phyloP scores from a whole-genome alignment of 805 yeast genomes.

The Isabelozyma heimii region DNA sequence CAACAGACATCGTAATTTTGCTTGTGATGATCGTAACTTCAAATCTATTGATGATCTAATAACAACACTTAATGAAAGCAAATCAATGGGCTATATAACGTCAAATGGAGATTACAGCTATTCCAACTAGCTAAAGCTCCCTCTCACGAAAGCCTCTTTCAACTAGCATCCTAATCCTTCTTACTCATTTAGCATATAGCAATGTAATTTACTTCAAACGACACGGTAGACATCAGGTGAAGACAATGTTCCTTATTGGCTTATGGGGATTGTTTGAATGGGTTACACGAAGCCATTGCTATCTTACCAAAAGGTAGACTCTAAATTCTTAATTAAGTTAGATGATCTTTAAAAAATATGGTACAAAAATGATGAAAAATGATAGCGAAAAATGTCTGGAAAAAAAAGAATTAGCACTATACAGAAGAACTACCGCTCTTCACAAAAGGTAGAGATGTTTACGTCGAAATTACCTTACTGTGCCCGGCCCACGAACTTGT shows the following conservation, averaged over 20 bases:
- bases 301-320: no score
- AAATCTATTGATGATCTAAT: constrained; percentile 74
- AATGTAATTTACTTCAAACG: no score
- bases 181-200: background rate
- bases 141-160: background rate
- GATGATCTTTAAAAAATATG: no score
- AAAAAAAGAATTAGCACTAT: no score
- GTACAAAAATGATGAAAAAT: no score
- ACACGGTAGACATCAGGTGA: no score
- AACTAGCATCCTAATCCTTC: background rate
- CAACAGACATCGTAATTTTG: constrained; percentile 75
- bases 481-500: background rate
- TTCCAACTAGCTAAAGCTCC: constrained; percentile 3
- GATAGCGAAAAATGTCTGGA: no score
- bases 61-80: constrained; percentile 42
- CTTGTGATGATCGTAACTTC: constrained; percentile 68
- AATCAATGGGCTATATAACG: constrained; percentile 38
- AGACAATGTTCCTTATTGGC: no score
- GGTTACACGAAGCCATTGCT: background rate
- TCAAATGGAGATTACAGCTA: constrained; percentile 39
- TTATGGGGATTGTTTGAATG: no score
- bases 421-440: no score
- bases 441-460: background rate
- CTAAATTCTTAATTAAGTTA: no score
- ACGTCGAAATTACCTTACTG: background rate